Percentiles rank a stretch among this genome's conserved stretches.
Conservation (phyloP, 2,329 filamentous ascomycete genomes). For the Ophiostoma quercus region DNA sequence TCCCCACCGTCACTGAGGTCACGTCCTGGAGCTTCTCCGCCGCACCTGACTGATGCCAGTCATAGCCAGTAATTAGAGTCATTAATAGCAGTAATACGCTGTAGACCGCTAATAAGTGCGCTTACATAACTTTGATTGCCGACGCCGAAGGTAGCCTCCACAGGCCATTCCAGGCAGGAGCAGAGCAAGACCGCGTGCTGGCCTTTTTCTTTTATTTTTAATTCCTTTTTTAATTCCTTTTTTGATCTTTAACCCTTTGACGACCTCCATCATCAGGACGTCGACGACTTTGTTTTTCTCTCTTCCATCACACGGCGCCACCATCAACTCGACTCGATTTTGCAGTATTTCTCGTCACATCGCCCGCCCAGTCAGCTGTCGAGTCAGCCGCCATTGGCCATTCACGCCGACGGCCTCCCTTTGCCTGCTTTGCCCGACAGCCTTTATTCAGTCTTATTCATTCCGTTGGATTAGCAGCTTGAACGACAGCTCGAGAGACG, state of each 20-base stretch:
- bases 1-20: background rate
- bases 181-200: background rate
- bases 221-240: background rate
- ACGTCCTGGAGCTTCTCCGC: constrained; percentile 1
- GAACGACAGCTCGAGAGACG: background rate
- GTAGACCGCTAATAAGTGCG: background rate
- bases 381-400: background rate
- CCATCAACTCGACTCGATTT: background rate
- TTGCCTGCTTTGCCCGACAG: background rate
- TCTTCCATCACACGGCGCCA: background rate
- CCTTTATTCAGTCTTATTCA: background rate
- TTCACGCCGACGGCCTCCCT: constrained; percentile 4
- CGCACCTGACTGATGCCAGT: too few relatives aligned
- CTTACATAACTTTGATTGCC: background rate
- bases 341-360: background rate
- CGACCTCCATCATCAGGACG: constrained; percentile 7
- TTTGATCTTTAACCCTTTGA: background rate
- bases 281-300: background rate
- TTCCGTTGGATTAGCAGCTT: background rate
- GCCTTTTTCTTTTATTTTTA: background rate
- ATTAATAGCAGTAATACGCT: background rate
- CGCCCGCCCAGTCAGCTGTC: constrained; percentile 4
- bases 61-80: too few relatives aligned
- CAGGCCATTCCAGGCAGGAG: background rate
- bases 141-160: background rate